Evolutionary conservation across 192 early-diverging fungal genomes (phyloP).

Genomic region (Chytriomyces confervae): DNA sequence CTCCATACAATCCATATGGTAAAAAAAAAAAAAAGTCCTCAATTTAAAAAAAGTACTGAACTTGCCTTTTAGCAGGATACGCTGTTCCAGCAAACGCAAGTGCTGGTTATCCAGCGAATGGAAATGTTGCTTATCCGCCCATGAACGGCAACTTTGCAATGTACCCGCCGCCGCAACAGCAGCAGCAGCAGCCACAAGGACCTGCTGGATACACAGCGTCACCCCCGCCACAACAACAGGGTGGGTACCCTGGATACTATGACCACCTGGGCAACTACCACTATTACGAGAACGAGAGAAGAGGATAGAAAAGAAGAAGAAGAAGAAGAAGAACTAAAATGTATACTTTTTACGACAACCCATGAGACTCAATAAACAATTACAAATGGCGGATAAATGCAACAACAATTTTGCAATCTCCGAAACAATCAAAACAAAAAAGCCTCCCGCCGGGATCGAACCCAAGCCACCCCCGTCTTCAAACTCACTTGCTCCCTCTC

Average conservation of each 20-base stretch:
- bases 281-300: not conserved
- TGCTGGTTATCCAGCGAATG: not conserved
- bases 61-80: not conserved
- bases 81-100: not conserved
- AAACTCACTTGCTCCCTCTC: too few species aligned
- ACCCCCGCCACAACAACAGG: not conserved
- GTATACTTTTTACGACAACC: too few species aligned
- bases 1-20: not conserved
- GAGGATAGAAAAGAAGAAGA: too few species aligned
- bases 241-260: slow-evolving; percentile 8
- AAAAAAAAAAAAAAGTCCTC: not conserved
- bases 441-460: too few species aligned
- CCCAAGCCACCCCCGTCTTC: too few species aligned
- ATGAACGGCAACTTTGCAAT: not conserved
- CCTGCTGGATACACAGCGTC: not conserved
- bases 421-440: too few species aligned
- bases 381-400: too few species aligned
- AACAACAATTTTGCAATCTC: too few species aligned
- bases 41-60: not conserved
- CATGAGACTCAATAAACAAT: too few species aligned
- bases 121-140: not conserved
- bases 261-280: slow-evolving; percentile 9
- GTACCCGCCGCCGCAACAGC: not conserved
- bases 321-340: too few species aligned
- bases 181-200: not conserved